Percentiles rank a stretch among this genome's conserved stretches.
These are phyloP conservation scores for Cryptococcus hybrid DNA, from an alignment of 1,284 basidiomycete species.

Conservation along the genomic window DNA sequence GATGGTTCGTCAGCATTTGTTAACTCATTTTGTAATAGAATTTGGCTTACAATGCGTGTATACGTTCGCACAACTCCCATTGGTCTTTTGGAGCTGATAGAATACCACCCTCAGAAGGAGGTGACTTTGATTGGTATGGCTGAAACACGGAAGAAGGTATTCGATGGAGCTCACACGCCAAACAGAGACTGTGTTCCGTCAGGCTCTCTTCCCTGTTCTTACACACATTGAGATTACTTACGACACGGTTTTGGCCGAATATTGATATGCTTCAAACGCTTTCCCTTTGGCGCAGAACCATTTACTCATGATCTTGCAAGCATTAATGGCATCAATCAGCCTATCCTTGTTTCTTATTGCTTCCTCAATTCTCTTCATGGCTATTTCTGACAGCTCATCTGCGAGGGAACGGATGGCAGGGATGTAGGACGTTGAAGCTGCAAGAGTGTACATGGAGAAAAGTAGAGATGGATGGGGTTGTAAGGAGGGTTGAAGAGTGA, in stretches of 20 bases:
- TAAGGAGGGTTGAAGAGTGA: slow-evolving; percentile 2
- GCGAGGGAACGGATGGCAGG: slow-evolving; percentile 24
- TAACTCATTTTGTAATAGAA: no score
- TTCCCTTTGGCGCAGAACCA: slow-evolving; percentile 23
- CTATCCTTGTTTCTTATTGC: slow-evolving; percentile 8
- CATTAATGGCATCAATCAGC: slow-evolving; percentile 26
- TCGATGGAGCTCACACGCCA: slow-evolving; percentile 22
- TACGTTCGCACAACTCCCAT: slow-evolving; percentile 24
- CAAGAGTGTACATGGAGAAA: slow-evolving; percentile 32
- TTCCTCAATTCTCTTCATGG: slow-evolving; percentile 2
- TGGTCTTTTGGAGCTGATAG: slow-evolving; percentile 19
- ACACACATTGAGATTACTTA: slow-evolving; percentile 6
- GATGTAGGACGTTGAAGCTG: slow-evolving; percentile 25
- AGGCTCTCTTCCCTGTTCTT: not conserved
- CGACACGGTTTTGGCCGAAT: slow-evolving; percentile 13
- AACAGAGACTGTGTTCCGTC: slow-evolving; percentile 9
- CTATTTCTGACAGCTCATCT: slow-evolving; percentile 18
- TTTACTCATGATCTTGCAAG: slow-evolving; percentile 23
- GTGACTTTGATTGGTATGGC: not conserved
- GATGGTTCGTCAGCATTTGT: not conserved
- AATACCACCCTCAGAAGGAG: slow-evolving; percentile 4
- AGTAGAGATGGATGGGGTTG: slow-evolving; percentile 26
- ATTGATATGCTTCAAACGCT: slow-evolving; percentile 19
- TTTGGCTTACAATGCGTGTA: slow-evolving; percentile 25
- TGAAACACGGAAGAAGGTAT: slow-evolving; percentile 16